Percentiles rank a stretch among this genome's conserved stretches.
Evolutionary conservation across 495 filamentous ascomycete species (phyloP).

Genomic region (Aspergillus cristatus): DNA sequence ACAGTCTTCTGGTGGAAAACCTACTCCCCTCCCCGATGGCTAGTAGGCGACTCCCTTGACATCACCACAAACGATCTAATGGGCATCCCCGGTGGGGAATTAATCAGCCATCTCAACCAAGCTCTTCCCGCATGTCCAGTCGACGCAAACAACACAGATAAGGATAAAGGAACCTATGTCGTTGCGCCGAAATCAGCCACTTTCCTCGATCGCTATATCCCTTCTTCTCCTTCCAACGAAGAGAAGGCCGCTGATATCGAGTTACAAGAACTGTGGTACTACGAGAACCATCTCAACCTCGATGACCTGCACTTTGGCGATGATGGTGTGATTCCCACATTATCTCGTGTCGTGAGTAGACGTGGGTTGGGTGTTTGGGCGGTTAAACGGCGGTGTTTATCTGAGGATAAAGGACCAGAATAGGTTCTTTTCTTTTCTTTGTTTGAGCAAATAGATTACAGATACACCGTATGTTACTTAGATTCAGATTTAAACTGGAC

Average conservation of each 20-base stretch:
- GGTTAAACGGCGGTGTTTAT: slow-evolving; percentile 33
- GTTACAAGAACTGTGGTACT: slow-evolving; percentile 61
- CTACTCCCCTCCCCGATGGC: slow-evolving; percentile 87
- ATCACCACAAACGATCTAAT: slow-evolving; percentile 73
- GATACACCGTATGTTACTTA: too few relatives aligned
- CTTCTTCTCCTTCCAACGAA: slow-evolving; percentile 10
- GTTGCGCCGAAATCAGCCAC: slow-evolving; percentile 62
- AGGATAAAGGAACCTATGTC: slow-evolving; percentile 44
- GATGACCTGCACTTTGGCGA: slow-evolving; percentile 87
- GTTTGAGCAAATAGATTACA: too few relatives aligned
- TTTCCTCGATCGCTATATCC: slow-evolving; percentile 57
- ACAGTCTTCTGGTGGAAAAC: slow-evolving; percentile 93
- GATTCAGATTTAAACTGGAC: not conserved
- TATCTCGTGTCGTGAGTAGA: slow-evolving; percentile 67
- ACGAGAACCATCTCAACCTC: slow-evolving; percentile 69
- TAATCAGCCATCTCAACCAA: slow-evolving; percentile 49
- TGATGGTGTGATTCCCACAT: slow-evolving; percentile 70
- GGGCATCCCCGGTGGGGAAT: slow-evolving; percentile 54
- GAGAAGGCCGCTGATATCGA: slow-evolving; percentile 9
- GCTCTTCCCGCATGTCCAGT: slow-evolving; percentile 45
- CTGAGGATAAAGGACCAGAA: too few relatives aligned
- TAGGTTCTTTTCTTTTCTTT: too few relatives aligned
- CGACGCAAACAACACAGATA: slow-evolving; percentile 1
- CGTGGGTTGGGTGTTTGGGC: slow-evolving; percentile 76
- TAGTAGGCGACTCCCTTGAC: slow-evolving; percentile 57